Conservation (phyloP, 768 basidiomycete genomes). For the Russula lepida region DNA sequence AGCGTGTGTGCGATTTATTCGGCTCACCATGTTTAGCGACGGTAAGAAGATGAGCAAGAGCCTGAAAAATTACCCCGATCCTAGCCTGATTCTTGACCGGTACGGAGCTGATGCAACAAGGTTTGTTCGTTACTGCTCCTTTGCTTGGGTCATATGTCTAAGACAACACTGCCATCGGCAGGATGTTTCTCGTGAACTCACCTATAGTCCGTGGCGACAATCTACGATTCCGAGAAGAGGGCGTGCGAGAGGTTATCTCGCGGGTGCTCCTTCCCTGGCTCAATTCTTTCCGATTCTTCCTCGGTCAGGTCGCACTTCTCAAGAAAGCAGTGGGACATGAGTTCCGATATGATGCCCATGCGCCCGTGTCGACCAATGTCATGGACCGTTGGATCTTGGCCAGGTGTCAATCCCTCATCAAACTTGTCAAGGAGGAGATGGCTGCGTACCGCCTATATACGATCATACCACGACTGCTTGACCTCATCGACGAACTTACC, state of each 20-base stretch:
- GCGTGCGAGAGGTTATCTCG: slow-evolving; percentile 92
- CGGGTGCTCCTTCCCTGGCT: slow-evolving; percentile 97
- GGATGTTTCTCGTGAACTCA: slow-evolving; percentile 98
- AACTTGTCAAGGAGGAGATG: slow-evolving; percentile 90
- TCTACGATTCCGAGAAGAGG: slow-evolving; percentile 95
- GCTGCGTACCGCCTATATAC: slow-evolving; percentile 95
- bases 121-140: slow-evolving; percentile 31
- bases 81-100: slow-evolving; percentile 77
- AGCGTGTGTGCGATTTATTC: not conserved
- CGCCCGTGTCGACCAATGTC: slow-evolving; percentile 77
- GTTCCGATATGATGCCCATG: slow-evolving; percentile 85
- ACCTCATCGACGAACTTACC: slow-evolving; percentile 91
- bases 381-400: slow-evolving; percentile 99
- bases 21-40: slow-evolving; percentile 43
- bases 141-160: not conserved
- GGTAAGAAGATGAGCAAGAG: slow-evolving; percentile 99
- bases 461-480: slow-evolving; percentile 88
- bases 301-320: slow-evolving; percentile 83
- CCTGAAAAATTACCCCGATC: slow-evolving; percentile 94
- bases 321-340: slow-evolving; percentile 70
- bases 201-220: slow-evolving; percentile 98
- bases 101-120: slow-evolving; percentile 96
- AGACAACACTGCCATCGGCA: slow-evolving; percentile 23
- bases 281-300: slow-evolving; percentile 98
- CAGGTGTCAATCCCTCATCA: slow-evolving; percentile 94